Percentiles rank a stretch among this genome's conserved stretches.
These are phyloP conservation scores for Furcasterigmium sp. DNA, from an alignment of 2,329 filamentous ascomycete genomes.

Conservation along the genomic window DNA sequence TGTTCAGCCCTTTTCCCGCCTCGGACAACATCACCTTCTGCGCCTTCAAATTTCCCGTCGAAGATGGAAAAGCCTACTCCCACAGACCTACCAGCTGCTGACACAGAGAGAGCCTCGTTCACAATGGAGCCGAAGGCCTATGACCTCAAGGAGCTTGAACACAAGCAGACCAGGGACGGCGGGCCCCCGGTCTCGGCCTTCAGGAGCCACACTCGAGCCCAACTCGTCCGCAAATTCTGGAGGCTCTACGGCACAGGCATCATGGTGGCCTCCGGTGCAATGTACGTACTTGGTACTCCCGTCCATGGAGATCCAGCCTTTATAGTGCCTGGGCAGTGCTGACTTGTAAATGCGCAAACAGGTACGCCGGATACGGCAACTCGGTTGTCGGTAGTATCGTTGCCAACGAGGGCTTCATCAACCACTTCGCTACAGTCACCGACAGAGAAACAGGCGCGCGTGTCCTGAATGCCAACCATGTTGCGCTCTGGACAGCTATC, in stretches of 20 bases:
- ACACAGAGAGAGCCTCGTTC: no score
- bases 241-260: background rate
- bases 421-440: constrained; percentile 1
- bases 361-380: constrained; percentile 2
- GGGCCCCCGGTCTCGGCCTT: no score
- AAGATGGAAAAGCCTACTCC: no score
- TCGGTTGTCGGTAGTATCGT: constrained; percentile 1
- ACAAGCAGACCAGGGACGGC: no score
- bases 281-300: background rate
- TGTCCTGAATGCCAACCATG: background rate
- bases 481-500: background rate
- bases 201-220: no score
- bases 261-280: background rate
- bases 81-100: no score
- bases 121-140: no score
- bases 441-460: background rate
- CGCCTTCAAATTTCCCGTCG: no score
- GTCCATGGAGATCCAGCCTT: background rate
- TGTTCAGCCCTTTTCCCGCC: no score
- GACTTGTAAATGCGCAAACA: background rate
- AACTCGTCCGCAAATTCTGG: background rate
- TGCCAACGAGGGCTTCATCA: constrained; percentile 3
- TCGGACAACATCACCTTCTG: no score
- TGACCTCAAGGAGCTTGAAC: no score
- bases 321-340: background rate